These are phyloP conservation scores for Phanerochaete sordida DNA, from an alignment of 768 basidiomycete species.

Conservation along the genomic window DNA sequence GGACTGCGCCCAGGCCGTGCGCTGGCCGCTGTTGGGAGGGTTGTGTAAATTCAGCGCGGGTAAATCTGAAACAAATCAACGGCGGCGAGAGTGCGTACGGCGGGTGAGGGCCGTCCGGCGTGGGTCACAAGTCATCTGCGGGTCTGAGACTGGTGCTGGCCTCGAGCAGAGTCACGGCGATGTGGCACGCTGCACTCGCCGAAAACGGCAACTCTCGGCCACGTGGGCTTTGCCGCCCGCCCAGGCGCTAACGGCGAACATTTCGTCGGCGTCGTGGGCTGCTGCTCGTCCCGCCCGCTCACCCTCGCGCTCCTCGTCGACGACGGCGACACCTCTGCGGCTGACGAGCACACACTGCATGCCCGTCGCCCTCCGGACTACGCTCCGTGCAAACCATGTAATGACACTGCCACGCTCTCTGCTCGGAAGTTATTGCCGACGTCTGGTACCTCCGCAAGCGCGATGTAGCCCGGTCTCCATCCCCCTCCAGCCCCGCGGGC, in stretches of 20 bases:
- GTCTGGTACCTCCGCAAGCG: not conserved
- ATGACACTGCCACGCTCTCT: constrained; percentile 17
- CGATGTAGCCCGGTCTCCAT: not conserved
- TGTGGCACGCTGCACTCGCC: not conserved
- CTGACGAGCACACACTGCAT: constrained; percentile 26
- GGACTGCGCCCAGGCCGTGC: not conserved
- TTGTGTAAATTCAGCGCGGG: not conserved
- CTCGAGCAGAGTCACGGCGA: not conserved
- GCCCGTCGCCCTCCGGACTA: constrained; percentile 11
- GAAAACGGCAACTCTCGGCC: not conserved
- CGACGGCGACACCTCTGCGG: not conserved
- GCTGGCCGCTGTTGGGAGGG: not conserved
- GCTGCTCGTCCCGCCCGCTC: not conserved
- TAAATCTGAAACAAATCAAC: not conserved
- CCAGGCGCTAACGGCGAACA: not conserved
- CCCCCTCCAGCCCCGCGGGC: not conserved
- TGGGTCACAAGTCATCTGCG: not conserved
- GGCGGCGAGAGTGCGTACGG: not conserved
- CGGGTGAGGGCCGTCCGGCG: not conserved
- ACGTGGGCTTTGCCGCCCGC: not conserved
- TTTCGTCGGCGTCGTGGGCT: not conserved
- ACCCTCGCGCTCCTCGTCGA: not conserved
- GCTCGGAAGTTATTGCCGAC: not conserved
- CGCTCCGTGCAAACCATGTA: constrained; percentile 32
- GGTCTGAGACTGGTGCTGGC: not conserved